These are phyloP conservation scores for Verticillium klebahnii DNA, from an alignment of 2,329 filamentous ascomycete species.

Conservation along the genomic window DNA sequence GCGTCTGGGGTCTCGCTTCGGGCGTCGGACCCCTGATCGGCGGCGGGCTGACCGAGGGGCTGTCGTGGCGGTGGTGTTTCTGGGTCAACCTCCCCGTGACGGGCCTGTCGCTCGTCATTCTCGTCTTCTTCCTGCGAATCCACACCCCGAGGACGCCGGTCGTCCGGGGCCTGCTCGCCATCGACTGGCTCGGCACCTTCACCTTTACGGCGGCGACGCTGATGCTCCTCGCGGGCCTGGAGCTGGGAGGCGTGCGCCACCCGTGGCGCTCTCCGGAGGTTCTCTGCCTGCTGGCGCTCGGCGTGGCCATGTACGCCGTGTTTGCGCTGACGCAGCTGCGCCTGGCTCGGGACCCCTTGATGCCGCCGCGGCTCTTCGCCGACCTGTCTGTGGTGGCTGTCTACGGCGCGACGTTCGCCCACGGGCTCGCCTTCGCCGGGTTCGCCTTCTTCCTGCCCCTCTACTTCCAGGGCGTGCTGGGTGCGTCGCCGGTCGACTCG, in stretches of 20 bases:
- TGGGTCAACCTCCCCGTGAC: constrained; percentile 57
- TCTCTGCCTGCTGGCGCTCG: constrained; percentile 74
- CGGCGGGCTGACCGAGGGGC: constrained; percentile 60
- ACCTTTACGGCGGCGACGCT: constrained; percentile 71
- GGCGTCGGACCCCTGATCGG: constrained; percentile 64
- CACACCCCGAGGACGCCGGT: constrained; percentile 61
- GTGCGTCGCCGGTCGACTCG: constrained; percentile 63
- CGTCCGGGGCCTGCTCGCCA: constrained; percentile 54
- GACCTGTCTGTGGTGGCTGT: constrained; percentile 61
- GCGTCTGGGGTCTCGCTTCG: constrained; percentile 60
- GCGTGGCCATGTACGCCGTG: constrained; percentile 54
- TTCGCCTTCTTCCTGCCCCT: constrained; percentile 77
- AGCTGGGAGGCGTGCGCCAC: constrained; percentile 72
- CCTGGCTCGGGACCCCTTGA: constrained; percentile 71
- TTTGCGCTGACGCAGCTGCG: constrained; percentile 73
- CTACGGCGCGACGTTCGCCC: constrained; percentile 63
- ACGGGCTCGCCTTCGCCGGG: constrained; percentile 74
- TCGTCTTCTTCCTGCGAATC: constrained; percentile 57
- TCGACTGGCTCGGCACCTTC: constrained; percentile 53
- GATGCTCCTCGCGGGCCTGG: constrained; percentile 81
- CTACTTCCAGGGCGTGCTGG: constrained; percentile 76
- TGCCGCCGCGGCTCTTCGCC: constrained; percentile 68
- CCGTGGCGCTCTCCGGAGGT: constrained; percentile 74
- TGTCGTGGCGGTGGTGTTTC: constrained; percentile 67
- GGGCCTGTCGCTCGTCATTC: constrained; percentile 40